Conservation (phyloP, 306 rosid species). For the Glycyrrhiza uralensis region DNA sequence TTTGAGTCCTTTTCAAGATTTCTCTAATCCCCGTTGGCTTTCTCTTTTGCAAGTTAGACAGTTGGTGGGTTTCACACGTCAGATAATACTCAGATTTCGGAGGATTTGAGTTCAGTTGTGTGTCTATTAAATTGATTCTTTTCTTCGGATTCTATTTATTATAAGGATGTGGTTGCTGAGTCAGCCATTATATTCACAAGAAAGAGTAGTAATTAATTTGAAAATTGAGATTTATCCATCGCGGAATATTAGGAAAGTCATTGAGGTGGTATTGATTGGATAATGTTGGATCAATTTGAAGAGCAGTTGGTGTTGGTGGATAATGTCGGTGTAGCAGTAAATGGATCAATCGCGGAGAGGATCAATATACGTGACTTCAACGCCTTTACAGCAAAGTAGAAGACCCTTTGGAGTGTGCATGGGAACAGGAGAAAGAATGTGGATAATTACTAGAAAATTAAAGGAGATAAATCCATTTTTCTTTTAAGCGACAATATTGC, state of each 20-base stretch:
- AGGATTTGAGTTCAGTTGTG: neutral
- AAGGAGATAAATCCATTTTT: too few relatives aligned
- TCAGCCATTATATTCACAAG: constrained; percentile 8
- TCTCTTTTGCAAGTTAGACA: neutral
- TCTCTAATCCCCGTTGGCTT: neutral
- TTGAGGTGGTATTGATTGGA: constrained; percentile 13
- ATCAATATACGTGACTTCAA: constrained; percentile 39
- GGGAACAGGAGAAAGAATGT: neutral
- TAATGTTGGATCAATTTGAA: constrained; percentile 25
- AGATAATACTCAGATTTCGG: constrained; percentile 6
- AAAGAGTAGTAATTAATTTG: neutral
- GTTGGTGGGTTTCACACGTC: constrained; percentile 43
- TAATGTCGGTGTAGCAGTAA: constrained; percentile 23
- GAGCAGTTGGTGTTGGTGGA: constrained; percentile 20
- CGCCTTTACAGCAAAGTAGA: constrained; percentile 25
- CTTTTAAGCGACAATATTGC: too few relatives aligned
- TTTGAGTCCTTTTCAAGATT: neutral
- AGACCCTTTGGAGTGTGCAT: neutral
- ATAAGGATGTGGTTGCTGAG: constrained; percentile 27
- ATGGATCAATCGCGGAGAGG: too few relatives aligned
- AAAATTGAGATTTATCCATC: neutral
- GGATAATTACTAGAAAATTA: neutral
- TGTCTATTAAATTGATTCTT: neutral
- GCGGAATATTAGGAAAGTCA: neutral
- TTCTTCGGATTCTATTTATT: neutral